Percentiles rank a stretch among this genome's conserved stretches.
Evolutionary conservation across 805 yeast species (phyloP).

Genomic region (Isabelozyma heimii): DNA sequence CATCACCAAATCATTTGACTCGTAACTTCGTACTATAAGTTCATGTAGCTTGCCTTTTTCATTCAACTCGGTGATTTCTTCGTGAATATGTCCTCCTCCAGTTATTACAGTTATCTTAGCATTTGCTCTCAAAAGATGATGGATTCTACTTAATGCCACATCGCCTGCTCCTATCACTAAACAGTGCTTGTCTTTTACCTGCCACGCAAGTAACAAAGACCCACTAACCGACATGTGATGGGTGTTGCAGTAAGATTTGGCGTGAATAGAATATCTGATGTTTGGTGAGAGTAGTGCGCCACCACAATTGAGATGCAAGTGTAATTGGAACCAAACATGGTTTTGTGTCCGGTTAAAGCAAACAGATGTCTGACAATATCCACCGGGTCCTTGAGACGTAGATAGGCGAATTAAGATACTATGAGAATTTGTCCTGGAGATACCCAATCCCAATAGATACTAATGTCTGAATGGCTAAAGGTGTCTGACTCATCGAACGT

Average conservation of each 20-base stretch:
- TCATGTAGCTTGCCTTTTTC: constrained; percentile 40
- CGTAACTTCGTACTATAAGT: constrained; percentile 45
- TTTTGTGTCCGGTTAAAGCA: no score
- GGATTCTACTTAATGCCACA: constrained; percentile 70
- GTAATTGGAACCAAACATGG: no score
- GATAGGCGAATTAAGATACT: no score
- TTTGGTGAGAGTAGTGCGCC: background rate
- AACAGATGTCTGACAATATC: no score
- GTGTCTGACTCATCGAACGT: no score
- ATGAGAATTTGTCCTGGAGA: no score
- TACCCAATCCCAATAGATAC: no score
- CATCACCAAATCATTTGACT: constrained; percentile 46
- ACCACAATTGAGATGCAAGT: background rate
- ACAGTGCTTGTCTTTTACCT: constrained; percentile 62
- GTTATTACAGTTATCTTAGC: constrained; percentile 68
- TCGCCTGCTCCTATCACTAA: constrained; percentile 77
- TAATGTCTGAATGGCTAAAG: no score
- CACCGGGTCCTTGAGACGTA: no score
- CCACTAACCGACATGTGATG: background rate
- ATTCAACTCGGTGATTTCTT: constrained; percentile 22
- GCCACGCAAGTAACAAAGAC: constrained; percentile 69
- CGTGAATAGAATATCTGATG: background rate
- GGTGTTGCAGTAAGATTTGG: background rate
- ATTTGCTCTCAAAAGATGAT: constrained; percentile 64
- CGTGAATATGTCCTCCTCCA: constrained; percentile 29